Base-by-base conservation (phyloP, 192 early-diverging fungal genomes). In the Paraglomus brasilianum region DNA sequence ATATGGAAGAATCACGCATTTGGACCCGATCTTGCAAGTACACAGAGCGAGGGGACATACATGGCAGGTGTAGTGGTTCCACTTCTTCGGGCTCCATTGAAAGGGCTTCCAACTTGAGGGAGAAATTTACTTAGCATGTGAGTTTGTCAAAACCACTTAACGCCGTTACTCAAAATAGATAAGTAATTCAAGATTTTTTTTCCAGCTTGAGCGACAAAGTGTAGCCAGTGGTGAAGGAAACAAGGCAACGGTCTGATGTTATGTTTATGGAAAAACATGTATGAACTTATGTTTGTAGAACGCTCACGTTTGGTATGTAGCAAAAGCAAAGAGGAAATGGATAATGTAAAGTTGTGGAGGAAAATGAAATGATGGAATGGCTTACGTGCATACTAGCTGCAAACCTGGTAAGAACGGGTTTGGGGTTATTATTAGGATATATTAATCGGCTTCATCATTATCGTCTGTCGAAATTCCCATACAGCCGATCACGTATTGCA, bases 191-290 rank as follows among this genome's bases (percentile, higher is more conserved):
- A n/a, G n/a, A n/a, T n/a, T n/a, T n/a, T n/a, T n/a, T n/a, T n/a
- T n/a, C n/a, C n/a, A n/a, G n/a, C n/a, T n/a, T n/a, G 62, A 64
- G 38, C 46, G 62, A 7, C 62, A 64, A 30, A 64, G 62, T 24
- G 17, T 64, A 40, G 46, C 62, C 13, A 64, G 46, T 48, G 50
- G 50, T 22, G 46, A 19, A 4, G 15, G 41, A 5, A 43, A 9
- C 41, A 43, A 21, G 62, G 21, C 47, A 64, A 48, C 47, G 50
- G 19, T 47, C 62, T 44, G 62, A 64, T 64, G 46, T 57, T 57
- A 57, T 57, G 55, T 7, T 17, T 13, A 15, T 57, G 17, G 55
- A 57, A 17, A 57, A 57, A 57, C 10, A 10, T 57, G 5, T 5
- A 39, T 30, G 55, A 30, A 30, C 7, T 57, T 57, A 3, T 36